Evolutionary conservation across 2,329 filamentous ascomycete genomes (phyloP).

Genomic region (Hymenoscyphus infarciens): DNA sequence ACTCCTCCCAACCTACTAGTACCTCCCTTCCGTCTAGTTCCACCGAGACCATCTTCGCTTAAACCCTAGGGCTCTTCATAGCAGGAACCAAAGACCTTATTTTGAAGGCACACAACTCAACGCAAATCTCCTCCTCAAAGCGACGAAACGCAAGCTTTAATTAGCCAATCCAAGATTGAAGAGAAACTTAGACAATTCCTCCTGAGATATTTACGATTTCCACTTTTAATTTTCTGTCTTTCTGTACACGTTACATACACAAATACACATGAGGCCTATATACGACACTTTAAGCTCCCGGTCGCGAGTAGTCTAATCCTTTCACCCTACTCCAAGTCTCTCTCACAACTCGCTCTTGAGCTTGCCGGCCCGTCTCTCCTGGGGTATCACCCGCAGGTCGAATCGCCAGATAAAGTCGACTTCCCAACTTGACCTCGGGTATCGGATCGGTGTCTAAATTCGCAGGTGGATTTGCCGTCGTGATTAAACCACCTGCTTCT

Average conservation of each 20-base stretch:
- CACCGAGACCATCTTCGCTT: no score
- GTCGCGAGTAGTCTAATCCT: constrained; percentile 62
- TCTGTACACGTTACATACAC: neutral
- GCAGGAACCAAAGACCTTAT: no score
- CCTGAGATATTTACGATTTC: neutral
- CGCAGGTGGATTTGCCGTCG: constrained; percentile 67
- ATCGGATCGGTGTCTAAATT: constrained; percentile 54
- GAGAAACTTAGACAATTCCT: no score
- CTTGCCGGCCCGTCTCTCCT: constrained; percentile 60
- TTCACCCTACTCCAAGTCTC: constrained; percentile 70
- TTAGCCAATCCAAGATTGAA: no score
- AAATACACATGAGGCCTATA: neutral
- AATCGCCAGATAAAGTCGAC: constrained; percentile 68
- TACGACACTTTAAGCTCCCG: constrained; percentile 42
- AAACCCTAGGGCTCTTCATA: no score
- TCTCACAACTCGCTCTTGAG: constrained; percentile 66
- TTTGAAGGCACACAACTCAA: no score
- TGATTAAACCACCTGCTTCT: constrained; percentile 71
- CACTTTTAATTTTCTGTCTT: neutral
- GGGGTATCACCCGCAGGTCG: constrained; percentile 61
- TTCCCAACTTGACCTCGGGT: constrained; percentile 58
- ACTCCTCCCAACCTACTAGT: no score
- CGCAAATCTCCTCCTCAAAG: no score
- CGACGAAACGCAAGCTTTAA: no score
- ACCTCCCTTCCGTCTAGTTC: no score